Conservation (phyloP, 805 yeast species). For the Teunomyces pallodes region DNA sequence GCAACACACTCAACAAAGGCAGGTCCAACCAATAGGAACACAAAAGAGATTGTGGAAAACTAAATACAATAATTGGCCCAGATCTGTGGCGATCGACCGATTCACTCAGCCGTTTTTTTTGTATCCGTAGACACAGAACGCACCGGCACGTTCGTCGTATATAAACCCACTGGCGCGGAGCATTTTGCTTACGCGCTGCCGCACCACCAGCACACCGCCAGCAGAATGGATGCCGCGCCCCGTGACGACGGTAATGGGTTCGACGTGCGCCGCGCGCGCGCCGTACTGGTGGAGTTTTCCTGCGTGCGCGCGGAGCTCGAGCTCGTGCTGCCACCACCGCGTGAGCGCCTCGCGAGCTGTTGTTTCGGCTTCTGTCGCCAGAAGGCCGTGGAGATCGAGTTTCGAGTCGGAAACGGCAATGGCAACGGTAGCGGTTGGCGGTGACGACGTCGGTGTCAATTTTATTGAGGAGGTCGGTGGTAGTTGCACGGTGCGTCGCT, state of each 20-base stretch:
- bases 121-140: constrained; percentile 42
- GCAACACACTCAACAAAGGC: too few relatives aligned
- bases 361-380: constrained; percentile 45
- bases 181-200: constrained; percentile 38
- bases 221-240: constrained; percentile 72
- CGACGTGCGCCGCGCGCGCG: constrained; percentile 37
- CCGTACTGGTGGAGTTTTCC: constrained; percentile 37
- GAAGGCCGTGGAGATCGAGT: constrained; percentile 59
- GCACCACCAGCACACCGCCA: constrained; percentile 53
- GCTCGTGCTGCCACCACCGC: constrained; percentile 66
- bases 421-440: background rate
- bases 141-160: constrained; percentile 47
- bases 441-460: background rate
- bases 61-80: background rate
- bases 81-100: background rate
- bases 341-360: constrained; percentile 34
- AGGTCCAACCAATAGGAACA: too few relatives aligned
- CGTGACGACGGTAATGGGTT: constrained; percentile 51
- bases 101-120: background rate
- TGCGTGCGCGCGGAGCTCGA: constrained; percentile 34
- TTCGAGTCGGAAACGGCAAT: background rate
- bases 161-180: constrained; percentile 38
- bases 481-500: too few relatives aligned
- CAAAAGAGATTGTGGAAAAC: too few relatives aligned
- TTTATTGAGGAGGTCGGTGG: background rate